Base-by-base conservation (phyloP, 176 grass and related monocot species). In the Avena sativa region DNA sequence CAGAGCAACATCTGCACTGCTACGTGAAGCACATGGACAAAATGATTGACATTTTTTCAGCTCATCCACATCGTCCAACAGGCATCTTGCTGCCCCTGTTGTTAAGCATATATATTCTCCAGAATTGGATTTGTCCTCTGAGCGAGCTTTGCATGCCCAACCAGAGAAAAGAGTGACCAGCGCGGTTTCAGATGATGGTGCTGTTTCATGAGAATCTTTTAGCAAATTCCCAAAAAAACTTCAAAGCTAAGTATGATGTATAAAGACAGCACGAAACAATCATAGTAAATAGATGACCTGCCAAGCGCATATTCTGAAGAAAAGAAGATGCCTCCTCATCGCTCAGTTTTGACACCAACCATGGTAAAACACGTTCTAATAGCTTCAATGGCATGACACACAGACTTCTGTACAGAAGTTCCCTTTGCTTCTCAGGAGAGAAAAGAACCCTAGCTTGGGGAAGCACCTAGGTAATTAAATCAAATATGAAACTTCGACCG, bases 351-450 rank as follows among this genome's bases (percentile, higher is more conserved):
- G 89, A 88, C 28, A 97, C 91, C 44, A 99, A 85, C 97, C 97
- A 99, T 71, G 97, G 97, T 81, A 99, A 87, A 85, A 92, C 97
- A 74, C 91, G 92, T 74, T 99, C 97, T 74, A 99, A 89, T 17
- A 99, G 80, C 71, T 96, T 99, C 79, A 99, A 76, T 12, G 97
- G 97, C 97, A 99, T 99, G 46, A 97, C 94, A 92, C 94, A 94
- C 1, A 99, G 50, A 82, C 94, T 97, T 77, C 81, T 94, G 75
- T 89, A 99, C 20, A 96, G 85, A 92, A 99, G 92, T 86, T 93
- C 77, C 46, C 94, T 92, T 89, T 99, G 97, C 81, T 93, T 99
- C 68, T 97, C 92, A 76, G 91, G 85, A 84, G 92, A 97, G 89
- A 97, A 99, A 87, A 91, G 87, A 32, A 88, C 57, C 91, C 97